Conservation (phyloP, 345 rosid species). For the Lenwebbia sp. region DNA sequence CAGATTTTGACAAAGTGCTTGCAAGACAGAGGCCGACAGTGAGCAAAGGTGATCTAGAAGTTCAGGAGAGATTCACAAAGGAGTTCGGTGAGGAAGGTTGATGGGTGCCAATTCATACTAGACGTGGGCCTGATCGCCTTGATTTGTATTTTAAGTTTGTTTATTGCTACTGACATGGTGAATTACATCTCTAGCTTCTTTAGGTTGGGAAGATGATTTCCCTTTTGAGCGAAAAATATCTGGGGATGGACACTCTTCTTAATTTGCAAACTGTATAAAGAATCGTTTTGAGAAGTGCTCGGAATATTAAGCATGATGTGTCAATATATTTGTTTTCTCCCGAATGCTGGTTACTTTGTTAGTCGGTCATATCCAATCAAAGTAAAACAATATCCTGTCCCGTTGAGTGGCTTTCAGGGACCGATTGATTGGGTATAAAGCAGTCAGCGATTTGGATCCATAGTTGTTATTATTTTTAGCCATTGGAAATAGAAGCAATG, state of each 20-base stretch:
- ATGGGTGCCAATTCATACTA: conserved; percentile 9
- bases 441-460: neutral
- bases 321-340: neutral
- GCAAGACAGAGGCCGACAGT: conserved; percentile 94
- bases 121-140: conserved; percentile 15
- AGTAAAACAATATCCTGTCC: neutral
- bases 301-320: neutral
- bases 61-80: conserved; percentile 91
- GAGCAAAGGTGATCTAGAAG: conserved; percentile 78
- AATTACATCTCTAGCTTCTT: conserved; percentile 10
- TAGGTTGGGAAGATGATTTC: conserved; percentile 18
- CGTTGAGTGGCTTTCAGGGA: neutral
- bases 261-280: conserved; percentile 35
- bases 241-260: conserved; percentile 9
- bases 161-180: conserved; percentile 13
- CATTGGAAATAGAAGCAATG: neutral
- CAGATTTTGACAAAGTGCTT: conserved; percentile 88
- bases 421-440: neutral
- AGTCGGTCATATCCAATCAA: neutral
- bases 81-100: conserved; percentile 98
- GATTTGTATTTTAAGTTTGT: conserved; percentile 25
- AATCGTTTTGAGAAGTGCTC: conserved; percentile 2
- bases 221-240: conserved; percentile 17
- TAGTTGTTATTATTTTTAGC: neutral
- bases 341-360: neutral